Base-by-base conservation (phyloP, 306 rosid species). In the Lupinus albus region DNA sequence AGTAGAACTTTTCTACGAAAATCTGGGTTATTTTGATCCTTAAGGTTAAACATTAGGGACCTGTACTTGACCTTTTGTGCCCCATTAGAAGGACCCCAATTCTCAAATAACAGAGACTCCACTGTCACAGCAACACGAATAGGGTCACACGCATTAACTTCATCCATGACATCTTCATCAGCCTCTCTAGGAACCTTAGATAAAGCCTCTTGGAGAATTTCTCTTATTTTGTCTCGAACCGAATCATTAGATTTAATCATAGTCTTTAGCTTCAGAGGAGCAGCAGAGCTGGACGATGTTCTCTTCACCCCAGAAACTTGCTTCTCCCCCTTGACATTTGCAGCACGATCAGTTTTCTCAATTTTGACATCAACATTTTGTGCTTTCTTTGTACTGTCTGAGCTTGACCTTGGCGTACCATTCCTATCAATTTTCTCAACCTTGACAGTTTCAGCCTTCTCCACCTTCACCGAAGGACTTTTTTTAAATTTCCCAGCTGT, bases 31-130 rank as follows among this genome's bases (percentile, higher is more conserved):
- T 90, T 94, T 7, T 64, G 73, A 64, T 94, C 99, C 92, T 88
- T 94, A 18, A 94, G 96, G 73, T 94, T 94, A 62, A 94, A 90
- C 67, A 90, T 85, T 58, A 94, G 65, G 51, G 99, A 90, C 75
- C 99, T 86, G 25, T 90, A 94, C 83, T 90, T 94, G 1, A 81
- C 89, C 84, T 94, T 94, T 39, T 90, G 97, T 3, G 92, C 79
- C 6, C 95, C 97, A 12, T 79, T 87, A n/a, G 97, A 84, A 77
- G 91, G 80, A 63, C 99, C 99, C 99, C 99, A 94, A 1, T 80
- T 86, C 11, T 90, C 96, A 54, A 90, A 94, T 68, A 94, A 78
- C 50, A 76, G 77, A 13, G 99, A 94, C 79, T 94, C 99, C 66
- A 94, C 84, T 7, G 83, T 80, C 61, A 94, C 97, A 45, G 99